A percentile compares a stretch with the other conserved stretches of the same genome.
phyloP scores from a whole-genome alignment of 805 yeast species.

The Starmera amethionina region DNA sequence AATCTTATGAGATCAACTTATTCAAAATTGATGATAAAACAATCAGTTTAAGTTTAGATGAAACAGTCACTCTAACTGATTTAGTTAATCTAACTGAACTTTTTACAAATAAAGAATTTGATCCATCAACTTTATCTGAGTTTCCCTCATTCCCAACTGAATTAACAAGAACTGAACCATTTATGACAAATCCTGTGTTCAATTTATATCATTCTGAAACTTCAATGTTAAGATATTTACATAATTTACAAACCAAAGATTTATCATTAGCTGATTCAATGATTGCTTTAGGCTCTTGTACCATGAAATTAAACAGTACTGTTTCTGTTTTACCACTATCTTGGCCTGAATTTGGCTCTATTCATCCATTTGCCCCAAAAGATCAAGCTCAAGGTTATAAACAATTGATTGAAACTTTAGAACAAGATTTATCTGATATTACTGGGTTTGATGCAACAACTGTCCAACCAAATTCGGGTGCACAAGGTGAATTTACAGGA shows the following conservation, averaged over 20 bases:
- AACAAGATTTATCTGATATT: constrained; percentile 76
- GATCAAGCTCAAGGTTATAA: constrained; percentile 85
- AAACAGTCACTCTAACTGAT: constrained; percentile 63
- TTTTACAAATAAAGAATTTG: constrained; percentile 37
- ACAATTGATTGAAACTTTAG: constrained; percentile 67
- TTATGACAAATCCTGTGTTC: constrained; percentile 71
- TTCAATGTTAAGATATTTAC: constrained; percentile 84
- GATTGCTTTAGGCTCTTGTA: constrained; percentile 97
- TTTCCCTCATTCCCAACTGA: constrained; percentile 43
- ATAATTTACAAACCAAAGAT: constrained; percentile 77
- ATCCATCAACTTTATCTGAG: constrained; percentile 15
- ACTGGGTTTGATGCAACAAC: constrained; percentile 92
- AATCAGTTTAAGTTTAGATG: constrained; percentile 83
- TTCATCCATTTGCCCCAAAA: constrained; percentile 90
- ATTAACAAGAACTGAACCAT: constrained; percentile 43
- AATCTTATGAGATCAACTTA: constrained; percentile 60
- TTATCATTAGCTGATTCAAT: constrained; percentile 89
- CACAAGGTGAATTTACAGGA: constrained; percentile 97
- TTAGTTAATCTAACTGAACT: constrained; percentile 44
- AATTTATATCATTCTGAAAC: constrained; percentile 89
- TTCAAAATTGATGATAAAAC: constrained; percentile 53
- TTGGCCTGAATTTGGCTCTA: constrained; percentile 82
- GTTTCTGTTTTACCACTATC: constrained; percentile 91
- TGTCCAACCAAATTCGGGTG: constrained; percentile 95
- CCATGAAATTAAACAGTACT: constrained; percentile 95